Evolutionary conservation across 192 early-diverging fungal genomes (phyloP), one percentile per base, ranked within the genome.

Genomic region (Thamnidium elegans): DNA sequence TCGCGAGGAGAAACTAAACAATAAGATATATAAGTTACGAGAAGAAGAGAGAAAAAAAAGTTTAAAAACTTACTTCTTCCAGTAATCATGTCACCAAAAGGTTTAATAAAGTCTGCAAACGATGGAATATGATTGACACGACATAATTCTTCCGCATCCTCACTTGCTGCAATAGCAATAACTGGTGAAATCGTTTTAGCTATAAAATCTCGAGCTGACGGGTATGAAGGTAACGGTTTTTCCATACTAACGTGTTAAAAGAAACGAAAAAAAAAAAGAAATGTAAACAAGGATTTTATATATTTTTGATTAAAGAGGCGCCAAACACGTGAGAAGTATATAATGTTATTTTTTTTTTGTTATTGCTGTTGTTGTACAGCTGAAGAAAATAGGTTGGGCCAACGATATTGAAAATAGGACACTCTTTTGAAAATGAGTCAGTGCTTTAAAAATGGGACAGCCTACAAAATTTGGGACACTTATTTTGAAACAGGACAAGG

Each of bases 31-130:
- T 34, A 58, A 39, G 42, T 31, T 17, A 6, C 13, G 17, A 5
- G 6, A 15, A 19, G 15, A 19, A 48, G 3, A 48, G 4, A 48
- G 4, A 48, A 45, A 55, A 20, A 15, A 3, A 53, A 15, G n/a
- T n/a, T 31, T 14, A 13, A 45, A 44, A 14, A 23, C 39, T 55
- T 67, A 86, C 88, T 75, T 78, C 77, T 79, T 15, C 85, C 86
- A 50, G 86, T 82, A 36, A 90, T 84, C 21, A 74, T 68, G 15
- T 80, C 76, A 8, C 88, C 89, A 79, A 93, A 93, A 23, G 91
- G 91, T 43, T 77, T 68, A 44, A 93, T 62, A 14, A 91, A 68
- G 51, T 89, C 80, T 3, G 77, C 79, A 44, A 91, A 70, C 1
- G 79, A 77, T 9, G 80, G 70, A 32, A 91, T 67, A 31, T 83